A percentile compares a stretch with the other conserved stretches of the same genome.
These are phyloP conservation scores for Manihot esculenta DNA, from an alignment of 441 rosid species.

Conservation along the genomic window DNA sequence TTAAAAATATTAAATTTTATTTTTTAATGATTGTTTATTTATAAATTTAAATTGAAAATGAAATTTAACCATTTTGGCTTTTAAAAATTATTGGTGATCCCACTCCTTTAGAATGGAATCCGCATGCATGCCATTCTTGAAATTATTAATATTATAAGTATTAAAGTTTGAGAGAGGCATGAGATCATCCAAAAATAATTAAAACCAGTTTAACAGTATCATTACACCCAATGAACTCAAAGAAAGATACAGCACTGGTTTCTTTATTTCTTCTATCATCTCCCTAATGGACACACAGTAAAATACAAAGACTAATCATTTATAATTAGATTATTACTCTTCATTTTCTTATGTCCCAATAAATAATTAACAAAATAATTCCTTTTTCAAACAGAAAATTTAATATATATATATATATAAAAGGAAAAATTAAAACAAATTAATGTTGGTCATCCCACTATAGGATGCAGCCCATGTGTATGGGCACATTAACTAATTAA, in stretches of 20 bases:
- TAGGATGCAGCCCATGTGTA: slow-evolving; percentile 31
- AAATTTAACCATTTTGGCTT: too few relatives aligned
- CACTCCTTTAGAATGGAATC: too few relatives aligned
- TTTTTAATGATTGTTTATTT: too few relatives aligned
- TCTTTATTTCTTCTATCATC: neutral
- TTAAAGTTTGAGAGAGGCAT: neutral
- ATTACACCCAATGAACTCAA: slow-evolving; percentile 23
- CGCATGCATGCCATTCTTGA: too few relatives aligned
- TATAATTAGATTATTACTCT: neutral
- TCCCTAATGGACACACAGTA: slow-evolving; percentile 18
- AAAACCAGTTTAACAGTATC: slow-evolving; percentile 16
- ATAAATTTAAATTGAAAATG: too few relatives aligned
- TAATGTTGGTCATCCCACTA: slow-evolving; percentile 17
- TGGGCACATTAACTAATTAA: slow-evolving; percentile 15
- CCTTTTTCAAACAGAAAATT: neutral
- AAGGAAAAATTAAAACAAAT: neutral
- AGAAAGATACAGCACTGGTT: slow-evolving; percentile 16
- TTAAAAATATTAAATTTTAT: too few relatives aligned
- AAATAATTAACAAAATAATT: slow-evolving; percentile 18
- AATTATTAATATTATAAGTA: too few relatives aligned
- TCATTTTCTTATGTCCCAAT: slow-evolving; percentile 16
- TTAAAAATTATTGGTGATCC: too few relatives aligned
- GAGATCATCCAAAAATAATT: neutral
- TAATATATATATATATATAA: neutral
- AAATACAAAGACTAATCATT: slow-evolving; percentile 7